Evolutionary conservation across 129 eudicot genomes (phyloP).

Genomic region (Lactuca saligna): DNA sequence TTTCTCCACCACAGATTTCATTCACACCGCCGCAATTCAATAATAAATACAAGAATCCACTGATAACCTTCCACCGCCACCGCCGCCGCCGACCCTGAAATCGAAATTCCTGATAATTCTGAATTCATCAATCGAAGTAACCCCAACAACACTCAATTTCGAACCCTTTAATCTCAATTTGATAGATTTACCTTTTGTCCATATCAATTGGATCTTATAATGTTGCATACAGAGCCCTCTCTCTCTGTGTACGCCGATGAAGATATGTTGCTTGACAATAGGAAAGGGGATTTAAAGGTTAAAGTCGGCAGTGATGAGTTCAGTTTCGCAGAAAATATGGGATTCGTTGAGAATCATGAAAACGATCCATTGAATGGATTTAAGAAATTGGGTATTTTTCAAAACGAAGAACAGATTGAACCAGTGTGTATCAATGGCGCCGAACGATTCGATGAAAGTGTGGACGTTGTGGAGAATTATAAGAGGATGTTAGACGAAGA

Average conservation of each 20-base stretch:
- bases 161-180: constrained; percentile 17
- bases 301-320: constrained; percentile 39
- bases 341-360: neutral
- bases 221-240: constrained; percentile 74
- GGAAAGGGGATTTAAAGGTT: constrained; percentile 20
- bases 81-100: neutral
- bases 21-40: constrained; percentile 7
- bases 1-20: constrained; percentile 11
- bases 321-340: constrained; percentile 45
- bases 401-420: constrained; percentile 20
- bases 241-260: constrained; percentile 56
- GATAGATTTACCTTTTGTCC: constrained; percentile 9
- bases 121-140: neutral
- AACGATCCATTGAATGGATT: constrained; percentile 18
- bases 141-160: neutral
- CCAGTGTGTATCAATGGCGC: constrained; percentile 22
- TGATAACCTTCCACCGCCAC: neutral
- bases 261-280: constrained; percentile 32
- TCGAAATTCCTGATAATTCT: neutral
- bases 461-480: constrained; percentile 40
- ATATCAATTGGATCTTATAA: constrained; percentile 1
- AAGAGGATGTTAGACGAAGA: constrained; percentile 47
- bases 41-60: neutral
- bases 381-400: constrained; percentile 35
- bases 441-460: constrained; percentile 11